Evolutionary conservation across 2,329 filamentous ascomycete species (phyloP), one percentile per base, ranked within the genome.

Genomic region (Sclerotinia sclerotiorum): DNA sequence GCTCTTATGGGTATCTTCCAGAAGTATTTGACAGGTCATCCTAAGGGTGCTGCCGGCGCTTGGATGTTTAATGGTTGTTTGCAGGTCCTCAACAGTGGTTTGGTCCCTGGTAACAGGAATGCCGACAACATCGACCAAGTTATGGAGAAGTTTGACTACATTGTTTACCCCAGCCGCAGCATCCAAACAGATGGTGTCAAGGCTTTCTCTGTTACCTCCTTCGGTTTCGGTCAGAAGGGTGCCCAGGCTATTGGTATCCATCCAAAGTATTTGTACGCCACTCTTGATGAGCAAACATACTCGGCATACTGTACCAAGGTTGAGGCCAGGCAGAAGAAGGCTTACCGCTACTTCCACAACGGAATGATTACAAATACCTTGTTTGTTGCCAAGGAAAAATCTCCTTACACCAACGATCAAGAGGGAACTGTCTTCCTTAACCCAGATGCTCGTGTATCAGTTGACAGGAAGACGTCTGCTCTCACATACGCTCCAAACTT

Each of bases 41-140:
- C 95, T 77, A 99, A 99, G 88, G 95, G 95, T 89, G 94, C 95
- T 76, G 95, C 95, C 70, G 95, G 95, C 84, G 95, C 94, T 61
- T 99, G 95, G 94, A 99, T 99, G 95, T 89, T 99, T 87, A 99
- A 99, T 84, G 95, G 95, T 73, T 95, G 92, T 80, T 84, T 99
- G 79, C 95, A 99, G 80, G 93, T 97, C 57, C 87, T 99, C 76
- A 97, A 98, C 84, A 90, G 87, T 64, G 95, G 95, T 77, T 84
- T 99, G 62, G 94, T 99, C 32, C 95, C 95, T 19, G 95, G 95
- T 70, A 99, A 99, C 84, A 91, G 94, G 77, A 99, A 99, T 76
- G 95, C 95, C 64, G 95, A 99, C 83, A 99, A 99, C 74, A 89
- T 99, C 67, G 95, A 99, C 79, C 88, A 94, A 78, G 85, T 94